phyloP scores from a whole-genome alignment of 163 green algal species.

The Chlorella variabilis region DNA sequence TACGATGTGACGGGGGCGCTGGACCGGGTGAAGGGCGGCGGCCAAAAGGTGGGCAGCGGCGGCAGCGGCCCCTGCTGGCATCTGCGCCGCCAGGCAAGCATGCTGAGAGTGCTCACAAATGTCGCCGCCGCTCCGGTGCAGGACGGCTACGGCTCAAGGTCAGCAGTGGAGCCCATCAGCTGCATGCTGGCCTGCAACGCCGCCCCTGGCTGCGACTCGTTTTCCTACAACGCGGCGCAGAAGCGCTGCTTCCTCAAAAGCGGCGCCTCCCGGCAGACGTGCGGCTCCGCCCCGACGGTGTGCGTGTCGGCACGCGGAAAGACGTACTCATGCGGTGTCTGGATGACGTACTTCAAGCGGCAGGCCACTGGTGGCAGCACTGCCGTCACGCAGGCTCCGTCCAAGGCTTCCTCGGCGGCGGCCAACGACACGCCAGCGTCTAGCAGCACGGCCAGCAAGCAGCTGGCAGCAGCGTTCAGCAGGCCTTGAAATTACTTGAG shows the following conservation, averaged over 20 bases:
- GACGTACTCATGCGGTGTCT: constrained; percentile 43
- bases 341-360: constrained; percentile 52
- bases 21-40: neutral
- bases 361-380: neutral
- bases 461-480: neutral
- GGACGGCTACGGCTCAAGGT: constrained; percentile 13
- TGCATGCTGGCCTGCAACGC: constrained; percentile 49
- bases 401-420: no score
- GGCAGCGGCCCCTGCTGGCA: no score
- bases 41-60: neutral
- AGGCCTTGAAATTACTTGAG: no score
- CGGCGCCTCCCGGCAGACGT: neutral
- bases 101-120: neutral
- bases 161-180: neutral
- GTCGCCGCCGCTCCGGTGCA: neutral
- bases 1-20: constrained; percentile 56
- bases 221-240: constrained; percentile 37
- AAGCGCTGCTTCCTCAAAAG: constrained; percentile 43
- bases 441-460: neutral
- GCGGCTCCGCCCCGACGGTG: constrained; percentile 9
- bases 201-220: constrained; percentile 39
- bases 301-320: constrained; percentile 32
- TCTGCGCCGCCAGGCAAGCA: neutral
- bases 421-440: no score
- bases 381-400: neutral